Evolutionary conservation across 345 rosid genomes (phyloP).

Genomic region (Eucalyptus regnans): DNA sequence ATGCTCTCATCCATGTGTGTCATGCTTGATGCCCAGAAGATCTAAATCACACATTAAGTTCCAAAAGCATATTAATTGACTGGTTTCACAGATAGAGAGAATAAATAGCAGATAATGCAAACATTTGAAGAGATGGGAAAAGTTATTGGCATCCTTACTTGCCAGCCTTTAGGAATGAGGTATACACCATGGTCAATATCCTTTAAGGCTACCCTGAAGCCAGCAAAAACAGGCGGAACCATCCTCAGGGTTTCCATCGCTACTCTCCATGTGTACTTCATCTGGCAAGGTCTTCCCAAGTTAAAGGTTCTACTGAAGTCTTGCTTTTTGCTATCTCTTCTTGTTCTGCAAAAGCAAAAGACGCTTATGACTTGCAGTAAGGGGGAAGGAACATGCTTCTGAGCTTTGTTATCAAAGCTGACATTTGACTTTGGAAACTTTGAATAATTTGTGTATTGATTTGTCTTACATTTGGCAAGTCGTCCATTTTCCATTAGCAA

Average conservation of each 20-base stretch:
- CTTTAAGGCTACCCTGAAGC: slow-evolving; percentile 32
- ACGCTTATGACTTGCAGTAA: neutral
- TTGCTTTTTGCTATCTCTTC: slow-evolving; percentile 3
- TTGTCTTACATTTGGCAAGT: neutral
- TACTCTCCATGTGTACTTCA: slow-evolving; percentile 26
- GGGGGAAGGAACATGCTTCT: neutral
- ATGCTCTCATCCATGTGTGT: slow-evolving; percentile 13
- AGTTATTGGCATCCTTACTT: neutral
- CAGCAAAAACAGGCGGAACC: slow-evolving; percentile 30
- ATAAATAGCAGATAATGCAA: neutral
- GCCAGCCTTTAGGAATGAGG: slow-evolving; percentile 45
- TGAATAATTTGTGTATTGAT: neutral
- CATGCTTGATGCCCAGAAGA: slow-evolving; percentile 7
- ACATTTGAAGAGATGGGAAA: neutral
- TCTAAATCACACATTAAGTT: neutral
- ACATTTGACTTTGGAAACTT: neutral
- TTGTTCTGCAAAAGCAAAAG: slow-evolving; percentile 22
- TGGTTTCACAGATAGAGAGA: neutral
- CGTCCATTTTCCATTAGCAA: neutral
- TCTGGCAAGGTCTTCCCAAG: slow-evolving; percentile 22
- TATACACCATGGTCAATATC: slow-evolving; percentile 26
- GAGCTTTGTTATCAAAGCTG: neutral
- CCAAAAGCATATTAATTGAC: neutral
- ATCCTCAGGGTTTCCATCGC: slow-evolving; percentile 30
- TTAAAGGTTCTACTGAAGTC: neutral